phyloP scores from a whole-genome alignment of 805 yeast genomes.

The Schwanniomyces polymorphus region DNA sequence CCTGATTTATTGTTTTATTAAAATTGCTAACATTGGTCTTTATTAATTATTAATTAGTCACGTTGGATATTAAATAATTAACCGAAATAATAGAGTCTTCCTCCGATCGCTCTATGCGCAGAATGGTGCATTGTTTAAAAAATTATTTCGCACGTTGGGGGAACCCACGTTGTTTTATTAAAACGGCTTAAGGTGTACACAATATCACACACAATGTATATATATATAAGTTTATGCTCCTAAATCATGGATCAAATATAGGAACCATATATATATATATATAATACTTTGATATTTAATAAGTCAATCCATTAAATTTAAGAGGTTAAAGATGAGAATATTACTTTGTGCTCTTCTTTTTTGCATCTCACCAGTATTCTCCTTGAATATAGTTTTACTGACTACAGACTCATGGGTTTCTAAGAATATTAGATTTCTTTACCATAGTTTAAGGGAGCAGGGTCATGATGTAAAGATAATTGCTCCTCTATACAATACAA shows the following conservation, averaged over 20 bases:
- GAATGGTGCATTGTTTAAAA: neutral
- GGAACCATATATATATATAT: too few species aligned
- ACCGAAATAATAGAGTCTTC: too few species aligned
- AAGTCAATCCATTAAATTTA: neutral
- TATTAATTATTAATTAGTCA: too few species aligned
- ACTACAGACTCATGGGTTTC: slow-evolving; percentile 40
- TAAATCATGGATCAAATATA: too few species aligned
- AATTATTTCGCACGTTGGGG: neutral
- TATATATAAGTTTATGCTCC: too few species aligned
- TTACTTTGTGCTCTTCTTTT: neutral
- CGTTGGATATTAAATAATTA: too few species aligned
- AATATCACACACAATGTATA: too few species aligned
- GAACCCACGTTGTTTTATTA: neutral
- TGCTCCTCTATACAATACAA: slow-evolving; percentile 24
- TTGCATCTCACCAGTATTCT: neutral
- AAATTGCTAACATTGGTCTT: too few species aligned
- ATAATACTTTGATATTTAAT: too few species aligned
- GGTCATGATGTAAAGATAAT: slow-evolving; percentile 32
- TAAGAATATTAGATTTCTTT: slow-evolving; percentile 28
- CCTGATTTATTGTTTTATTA: too few species aligned
- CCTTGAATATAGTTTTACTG: slow-evolving; percentile 28
- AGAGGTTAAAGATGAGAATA: neutral
- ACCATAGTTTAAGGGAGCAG: slow-evolving; percentile 23
- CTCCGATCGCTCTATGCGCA: too few species aligned
- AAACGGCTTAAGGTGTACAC: neutral